phyloP scores from a whole-genome alignment of 1,284 basidiomycete species.

The Termitomyces sp. region DNA sequence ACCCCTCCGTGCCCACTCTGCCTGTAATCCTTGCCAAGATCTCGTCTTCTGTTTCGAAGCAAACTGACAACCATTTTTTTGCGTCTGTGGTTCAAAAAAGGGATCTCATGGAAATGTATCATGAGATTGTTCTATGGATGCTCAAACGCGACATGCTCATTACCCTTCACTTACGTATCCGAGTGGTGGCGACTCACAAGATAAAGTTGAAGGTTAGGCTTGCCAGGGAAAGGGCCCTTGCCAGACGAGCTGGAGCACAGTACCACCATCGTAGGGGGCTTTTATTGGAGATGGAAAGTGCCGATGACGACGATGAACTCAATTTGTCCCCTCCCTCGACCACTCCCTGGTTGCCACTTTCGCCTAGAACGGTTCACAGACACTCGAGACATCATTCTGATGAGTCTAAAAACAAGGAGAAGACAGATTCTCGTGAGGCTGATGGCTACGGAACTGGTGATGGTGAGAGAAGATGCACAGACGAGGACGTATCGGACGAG shows the following conservation, averaged over 20 bases:
- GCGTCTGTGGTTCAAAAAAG: constrained; percentile 67
- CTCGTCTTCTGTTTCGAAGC: constrained; percentile 60
- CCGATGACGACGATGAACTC: constrained; percentile 21
- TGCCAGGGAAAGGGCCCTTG: constrained; percentile 40
- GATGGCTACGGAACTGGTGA: constrained; percentile 33
- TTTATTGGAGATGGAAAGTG: constrained; percentile 12
- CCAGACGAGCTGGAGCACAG: constrained; percentile 26
- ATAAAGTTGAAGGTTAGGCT: constrained; percentile 66
- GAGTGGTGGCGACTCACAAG: constrained; percentile 74
- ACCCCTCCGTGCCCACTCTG: constrained; percentile 63
- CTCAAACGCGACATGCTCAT: constrained; percentile 82
- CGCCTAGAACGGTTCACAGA: constrained; percentile 44
- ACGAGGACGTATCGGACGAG: constrained; percentile 26
- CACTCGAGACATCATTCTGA: constrained; percentile 40
- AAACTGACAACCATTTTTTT: constrained; percentile 67
- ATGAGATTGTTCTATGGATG: constrained; percentile 89
- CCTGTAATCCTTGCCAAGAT: constrained; percentile 70
- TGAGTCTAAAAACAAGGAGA: constrained; percentile 37
- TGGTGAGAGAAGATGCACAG: constrained; percentile 30
- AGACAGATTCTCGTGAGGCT: constrained; percentile 28
- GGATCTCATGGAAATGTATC: constrained; percentile 66
- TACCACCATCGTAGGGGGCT: constrained; percentile 14
- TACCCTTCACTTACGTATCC: constrained; percentile 81
- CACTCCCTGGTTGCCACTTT: constrained; percentile 43
- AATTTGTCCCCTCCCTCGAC: constrained; percentile 22